These are phyloP conservation scores for Elongisporangium undulatum DNA, from an alignment of 352 stramenopile genomes.

Conservation along the genomic window DNA sequence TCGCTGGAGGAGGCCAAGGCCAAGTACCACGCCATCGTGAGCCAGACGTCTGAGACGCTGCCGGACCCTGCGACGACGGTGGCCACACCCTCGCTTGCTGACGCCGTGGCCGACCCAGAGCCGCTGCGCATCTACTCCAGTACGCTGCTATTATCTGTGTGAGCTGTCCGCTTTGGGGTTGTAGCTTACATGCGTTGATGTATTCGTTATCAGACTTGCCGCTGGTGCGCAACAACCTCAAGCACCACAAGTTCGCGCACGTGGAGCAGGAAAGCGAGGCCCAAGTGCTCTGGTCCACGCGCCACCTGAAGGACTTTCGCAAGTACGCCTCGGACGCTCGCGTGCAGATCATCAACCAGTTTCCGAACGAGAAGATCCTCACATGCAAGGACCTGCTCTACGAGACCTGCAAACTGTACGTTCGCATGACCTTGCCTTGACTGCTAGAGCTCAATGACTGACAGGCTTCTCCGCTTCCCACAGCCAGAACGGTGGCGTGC, in stretches of 20 bases:
- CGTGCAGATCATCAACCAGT: conserved; percentile 55
- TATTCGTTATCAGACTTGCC: conserved; percentile 18
- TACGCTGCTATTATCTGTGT: conserved; percentile 4
- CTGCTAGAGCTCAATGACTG: conserved; percentile 1
- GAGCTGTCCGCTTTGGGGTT: neutral
- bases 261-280: conserved; percentile 38
- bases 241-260: conserved; percentile 29
- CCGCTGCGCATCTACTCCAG: conserved; percentile 30
- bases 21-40: conserved; percentile 36
- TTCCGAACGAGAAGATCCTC: conserved; percentile 56
- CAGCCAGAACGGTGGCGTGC: conserved; percentile 34
- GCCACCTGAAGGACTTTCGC: conserved; percentile 50
- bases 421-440: neutral
- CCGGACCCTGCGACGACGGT: conserved; percentile 21
- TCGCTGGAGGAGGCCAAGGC: conserved; percentile 24
- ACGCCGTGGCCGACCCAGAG: conserved; percentile 13
- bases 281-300: conserved; percentile 44
- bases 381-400: conserved; percentile 60
- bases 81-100: conserved; percentile 17
- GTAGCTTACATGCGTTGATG: neutral
- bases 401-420: conserved; percentile 56
- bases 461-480: neutral
- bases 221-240: conserved; percentile 35
- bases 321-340: conserved; percentile 35
- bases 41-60: conserved; percentile 27